These are phyloP conservation scores for Kurtzmaniella fragi DNA, from an alignment of 805 yeast genomes.

Conservation along the genomic window DNA sequence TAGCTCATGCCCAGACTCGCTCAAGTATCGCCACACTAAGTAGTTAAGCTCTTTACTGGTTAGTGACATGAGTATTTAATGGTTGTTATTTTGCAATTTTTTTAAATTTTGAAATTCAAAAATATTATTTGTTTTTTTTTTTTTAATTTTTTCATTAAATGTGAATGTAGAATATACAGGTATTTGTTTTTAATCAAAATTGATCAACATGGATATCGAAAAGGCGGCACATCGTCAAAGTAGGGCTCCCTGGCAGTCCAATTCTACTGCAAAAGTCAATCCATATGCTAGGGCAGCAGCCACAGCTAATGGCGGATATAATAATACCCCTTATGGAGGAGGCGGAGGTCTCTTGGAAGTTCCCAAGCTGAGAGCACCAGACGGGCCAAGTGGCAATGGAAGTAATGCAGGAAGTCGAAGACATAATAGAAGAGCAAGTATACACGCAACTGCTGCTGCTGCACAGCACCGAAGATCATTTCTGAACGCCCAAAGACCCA, in stretches of 20 bases:
- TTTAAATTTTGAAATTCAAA: no score
- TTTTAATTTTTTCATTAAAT: neutral
- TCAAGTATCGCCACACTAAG: conserved; percentile 87
- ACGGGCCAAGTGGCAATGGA: conserved; percentile 8
- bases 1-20: conserved; percentile 74
- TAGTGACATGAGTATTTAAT: conserved; percentile 49
- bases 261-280: conserved; percentile 11
- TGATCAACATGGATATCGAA: conserved; percentile 23
- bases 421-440: conserved; percentile 26
- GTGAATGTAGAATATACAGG: conserved; percentile 1
- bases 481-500: conserved; percentile 5
- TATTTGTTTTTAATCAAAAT: neutral
- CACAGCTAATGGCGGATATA: conserved; percentile 1
- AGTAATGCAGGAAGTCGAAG: conserved; percentile 10
- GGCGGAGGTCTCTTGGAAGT: conserved; percentile 7
- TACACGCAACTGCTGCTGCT: conserved; percentile 35
- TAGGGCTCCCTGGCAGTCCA: conserved; percentile 38
- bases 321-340: conserved; percentile 3
- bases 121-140: conserved; percentile 4
- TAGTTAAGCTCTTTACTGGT: conserved; percentile 84
- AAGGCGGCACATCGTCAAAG: conserved; percentile 34
- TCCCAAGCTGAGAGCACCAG: conserved; percentile 13
- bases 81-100: no score
- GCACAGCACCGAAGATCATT: conserved; percentile 22
- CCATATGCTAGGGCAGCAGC: conserved; percentile 24